Evolutionary conservation across 2,329 filamentous ascomycete genomes (phyloP), one percentile per base, ranked within the genome.

Genomic region (Chalaropsis ovoidea): DNA sequence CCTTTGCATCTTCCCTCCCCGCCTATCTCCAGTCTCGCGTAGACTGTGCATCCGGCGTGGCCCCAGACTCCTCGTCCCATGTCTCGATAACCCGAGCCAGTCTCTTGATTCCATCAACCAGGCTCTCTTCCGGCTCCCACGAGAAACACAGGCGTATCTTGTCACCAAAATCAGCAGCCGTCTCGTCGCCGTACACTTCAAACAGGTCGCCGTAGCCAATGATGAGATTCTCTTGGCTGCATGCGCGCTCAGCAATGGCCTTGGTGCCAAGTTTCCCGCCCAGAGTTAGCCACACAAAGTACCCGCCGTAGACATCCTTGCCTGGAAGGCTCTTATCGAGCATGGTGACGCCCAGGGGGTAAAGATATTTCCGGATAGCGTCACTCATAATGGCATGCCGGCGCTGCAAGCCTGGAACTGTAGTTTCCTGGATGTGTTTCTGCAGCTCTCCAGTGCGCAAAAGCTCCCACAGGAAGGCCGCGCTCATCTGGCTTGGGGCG

Each of bases 201-300:
- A 93, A 95, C 68, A 88, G 79, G 62, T 80, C 78, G 2, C 90
- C 90, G 24, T 81, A 78, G 27, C 86, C 88, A 24, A 94, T 78
- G 31, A 85, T 79, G 65, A 95, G 73, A 60, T 85, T 83, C 73
- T 88, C 86, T 65, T 86, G 82, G 24, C 78, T 75, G 71, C 80
- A 76, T 17, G 86, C 86, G 47, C 78, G 77, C 70, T 79, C 75
- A 6, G 82, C 82, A 41, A 90, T 77, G 7, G 80, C 78, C 41
- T 75, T 84, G 8, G 79, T 77, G 64, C 87, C 75, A 2, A 77
- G 56, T 65, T 68, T 73, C 1, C 73, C 68, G 0, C 86, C 85
- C 3, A 95, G 74, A 1, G 78, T 80, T 31, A 95, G 74, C 90
- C 90, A 96, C 61, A 95, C 77, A 73, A 95, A 96, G 73, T 93